These are phyloP conservation scores for Fusarium subglutinans DNA, from an alignment of 2,329 filamentous ascomycete genomes.

Conservation along the genomic window DNA sequence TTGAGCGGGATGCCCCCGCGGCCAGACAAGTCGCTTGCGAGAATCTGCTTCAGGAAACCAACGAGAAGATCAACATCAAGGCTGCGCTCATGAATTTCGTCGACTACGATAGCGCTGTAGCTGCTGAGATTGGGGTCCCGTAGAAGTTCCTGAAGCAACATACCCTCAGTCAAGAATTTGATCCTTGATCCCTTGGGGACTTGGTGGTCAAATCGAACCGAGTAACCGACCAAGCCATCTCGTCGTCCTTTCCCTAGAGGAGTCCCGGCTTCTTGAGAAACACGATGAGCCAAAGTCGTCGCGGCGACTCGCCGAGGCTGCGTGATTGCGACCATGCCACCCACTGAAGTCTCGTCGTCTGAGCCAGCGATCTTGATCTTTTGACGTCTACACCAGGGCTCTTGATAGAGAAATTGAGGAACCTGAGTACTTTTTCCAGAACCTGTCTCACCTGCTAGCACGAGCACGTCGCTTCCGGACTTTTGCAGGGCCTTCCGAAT, in stretches of 20 bases:
- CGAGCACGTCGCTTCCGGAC: slow-evolving; percentile 73
- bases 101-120: slow-evolving; percentile 91
- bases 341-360: slow-evolving; percentile 62
- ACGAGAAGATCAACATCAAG: slow-evolving; percentile 92
- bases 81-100: slow-evolving; percentile 96
- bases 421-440: slow-evolving; percentile 98
- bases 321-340: slow-evolving; percentile 89
- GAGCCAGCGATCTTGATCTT: slow-evolving; percentile 59
- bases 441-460: slow-evolving; percentile 93
- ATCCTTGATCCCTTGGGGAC: slow-evolving; percentile 84
- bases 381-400: slow-evolving; percentile 79
- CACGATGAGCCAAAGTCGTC: slow-evolving; percentile 87
- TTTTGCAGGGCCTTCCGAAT: slow-evolving; percentile 71
- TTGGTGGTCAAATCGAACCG: slow-evolving; percentile 91
- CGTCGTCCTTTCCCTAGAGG: slow-evolving; percentile 55
- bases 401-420: slow-evolving; percentile 83
- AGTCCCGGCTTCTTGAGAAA: slow-evolving; percentile 78
- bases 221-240: slow-evolving; percentile 80
- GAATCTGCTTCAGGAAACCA: slow-evolving; percentile 85
- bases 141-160: slow-evolving; percentile 92
- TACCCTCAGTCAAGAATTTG: slow-evolving; percentile 96
- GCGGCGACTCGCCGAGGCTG: slow-evolving; percentile 94
- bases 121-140: slow-evolving; percentile 82
- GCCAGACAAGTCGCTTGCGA: slow-evolving; percentile 68
- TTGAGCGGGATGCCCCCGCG: slow-evolving; percentile 81